phyloP scores from a whole-genome alignment of 2,329 filamentous ascomycete genomes.

The Dothistroma pini region DNA sequence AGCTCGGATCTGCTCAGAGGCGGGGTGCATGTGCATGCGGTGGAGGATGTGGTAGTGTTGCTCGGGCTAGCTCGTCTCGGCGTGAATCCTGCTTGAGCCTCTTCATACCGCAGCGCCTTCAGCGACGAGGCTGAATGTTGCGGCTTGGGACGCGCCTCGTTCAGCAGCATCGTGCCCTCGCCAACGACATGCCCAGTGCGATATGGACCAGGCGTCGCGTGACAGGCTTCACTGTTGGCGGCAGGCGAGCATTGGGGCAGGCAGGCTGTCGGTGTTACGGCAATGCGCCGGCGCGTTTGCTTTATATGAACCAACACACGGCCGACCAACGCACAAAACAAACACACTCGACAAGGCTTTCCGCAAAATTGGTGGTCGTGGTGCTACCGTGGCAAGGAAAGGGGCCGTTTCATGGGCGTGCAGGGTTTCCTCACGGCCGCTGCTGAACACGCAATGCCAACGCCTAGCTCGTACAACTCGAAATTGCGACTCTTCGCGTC shows the following conservation, averaged over 20 bases:
- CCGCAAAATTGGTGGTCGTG: background rate
- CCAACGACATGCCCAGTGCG: background rate
- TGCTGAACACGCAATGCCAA: background rate
- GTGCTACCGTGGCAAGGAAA: conserved; percentile 8
- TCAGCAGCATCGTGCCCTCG: background rate
- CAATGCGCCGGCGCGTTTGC: background rate
- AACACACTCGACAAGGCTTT: background rate
- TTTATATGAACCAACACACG: background rate
- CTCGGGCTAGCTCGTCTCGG: conserved; percentile 5
- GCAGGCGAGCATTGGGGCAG: conserved; percentile 1
- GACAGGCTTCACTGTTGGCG: background rate
- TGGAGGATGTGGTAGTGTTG: background rate
- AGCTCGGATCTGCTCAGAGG: conserved; percentile 1
- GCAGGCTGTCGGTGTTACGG: background rate
- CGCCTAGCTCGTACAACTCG: background rate
- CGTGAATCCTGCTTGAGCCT: conserved; percentile 5
- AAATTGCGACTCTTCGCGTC: background rate
- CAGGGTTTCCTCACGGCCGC: background rate
- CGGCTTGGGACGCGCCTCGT: background rate
- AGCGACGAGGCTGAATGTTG: conserved; percentile 1
- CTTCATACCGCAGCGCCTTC: conserved; percentile 11
- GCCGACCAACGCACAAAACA: background rate
- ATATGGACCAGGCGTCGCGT: background rate
- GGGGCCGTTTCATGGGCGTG: conserved; percentile 4
- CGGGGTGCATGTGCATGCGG: background rate